Base-by-base conservation (phyloP, 2,329 filamentous ascomycete genomes). In the Raffaelea albimanens region DNA sequence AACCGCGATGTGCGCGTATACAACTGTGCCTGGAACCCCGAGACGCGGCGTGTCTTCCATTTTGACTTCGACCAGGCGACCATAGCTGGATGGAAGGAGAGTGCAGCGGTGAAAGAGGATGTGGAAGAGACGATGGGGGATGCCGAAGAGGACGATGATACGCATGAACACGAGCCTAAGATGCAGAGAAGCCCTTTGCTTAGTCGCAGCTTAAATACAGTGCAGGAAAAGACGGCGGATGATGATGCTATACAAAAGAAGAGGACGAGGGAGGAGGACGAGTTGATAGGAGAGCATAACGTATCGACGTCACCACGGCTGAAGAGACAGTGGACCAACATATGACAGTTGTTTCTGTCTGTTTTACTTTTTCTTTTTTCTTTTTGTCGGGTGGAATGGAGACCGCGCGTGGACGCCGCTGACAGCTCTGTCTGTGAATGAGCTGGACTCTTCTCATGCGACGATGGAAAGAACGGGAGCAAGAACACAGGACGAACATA, bases 1-100 rank as follows among this genome's bases (percentile, higher is more conserved):
- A 45, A 45, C 20, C 2, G n/a, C 21, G 43, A 45, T 19, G 21
- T 45, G 11, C 43, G 43, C 16, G 21, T 45, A 16, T 39, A 39
- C 34, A 45, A 45, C 43, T 45, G 43, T 19, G 43, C 43, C 21
- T 45, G 43, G 43, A 45, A 45, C 43, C 20, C 33, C 2, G 43
- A 45, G 43, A 29, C 20, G 20, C 33, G 21, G 43, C 43, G 43
- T n/a, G 43, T 45, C 33, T 21, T 45, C 33, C 43, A 45, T 34
- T 45, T 45, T 39, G 43, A 39, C 19, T 45, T 45, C 13, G 43
- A 45, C 43, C 43, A 45, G 14, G 43, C 43, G 33, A 36, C 29
- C 29, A 44, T 44, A 31, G 42, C 16, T 5, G 42, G 7, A 16
- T 44, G 42, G 42, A 11, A 44, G n/a, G 18, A 20, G 29, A 34